Conservation (phyloP, 75 land plant species). For the Pinus tabuliformis region DNA sequence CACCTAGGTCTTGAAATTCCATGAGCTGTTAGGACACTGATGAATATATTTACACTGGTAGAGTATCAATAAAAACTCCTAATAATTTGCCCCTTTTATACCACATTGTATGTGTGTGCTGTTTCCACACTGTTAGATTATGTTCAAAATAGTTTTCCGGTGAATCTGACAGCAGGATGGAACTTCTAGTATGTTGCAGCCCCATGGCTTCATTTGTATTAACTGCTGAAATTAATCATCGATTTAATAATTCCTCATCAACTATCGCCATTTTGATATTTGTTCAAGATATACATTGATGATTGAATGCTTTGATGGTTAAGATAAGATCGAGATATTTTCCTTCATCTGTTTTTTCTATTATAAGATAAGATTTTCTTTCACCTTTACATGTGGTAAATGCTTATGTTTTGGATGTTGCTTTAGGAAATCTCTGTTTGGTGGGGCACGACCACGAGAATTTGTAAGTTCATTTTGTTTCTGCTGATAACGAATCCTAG, state of each 20-base stretch:
- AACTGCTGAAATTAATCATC: not conserved
- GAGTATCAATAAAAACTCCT: too few species aligned
- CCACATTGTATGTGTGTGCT: too few species aligned
- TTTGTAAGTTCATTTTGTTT: conserved; percentile 44
- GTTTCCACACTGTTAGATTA: too few species aligned
- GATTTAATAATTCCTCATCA: not conserved
- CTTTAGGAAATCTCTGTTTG: conserved; percentile 76
- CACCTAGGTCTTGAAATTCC: too few species aligned
- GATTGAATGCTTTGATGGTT: not conserved
- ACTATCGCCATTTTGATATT: not conserved
- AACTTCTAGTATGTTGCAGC: not conserved
- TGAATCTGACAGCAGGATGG: too few species aligned
- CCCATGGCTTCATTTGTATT: not conserved
- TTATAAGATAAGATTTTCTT: not conserved
- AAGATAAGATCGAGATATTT: too few species aligned
- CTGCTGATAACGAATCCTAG: not conserved
- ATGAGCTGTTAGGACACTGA: too few species aligned
- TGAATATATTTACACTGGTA: too few species aligned
- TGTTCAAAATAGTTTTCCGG: too few species aligned
- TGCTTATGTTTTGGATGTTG: not conserved
- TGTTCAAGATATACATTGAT: not conserved
- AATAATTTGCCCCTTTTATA: too few species aligned
- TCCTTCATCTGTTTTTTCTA: not conserved
- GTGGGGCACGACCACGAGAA: conserved; percentile 98
- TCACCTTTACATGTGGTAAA: not conserved